Conservation (phyloP, 2,329 filamentous ascomycete genomes). For the Xylariaceae sp. region DNA sequence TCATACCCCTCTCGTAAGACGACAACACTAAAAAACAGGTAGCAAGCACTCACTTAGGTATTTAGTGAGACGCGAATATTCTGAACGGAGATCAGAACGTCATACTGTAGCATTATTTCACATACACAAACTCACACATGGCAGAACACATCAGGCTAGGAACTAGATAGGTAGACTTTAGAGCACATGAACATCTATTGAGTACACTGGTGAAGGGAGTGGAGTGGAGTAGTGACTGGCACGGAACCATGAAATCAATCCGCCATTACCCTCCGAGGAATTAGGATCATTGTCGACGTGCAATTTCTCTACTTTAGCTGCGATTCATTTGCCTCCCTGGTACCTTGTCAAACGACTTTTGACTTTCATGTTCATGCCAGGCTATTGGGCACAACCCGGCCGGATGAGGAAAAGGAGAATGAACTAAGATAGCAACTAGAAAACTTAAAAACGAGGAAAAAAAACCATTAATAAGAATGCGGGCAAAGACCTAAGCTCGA, state of each 20-base stretch:
- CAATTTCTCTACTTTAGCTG: conserved; percentile 37
- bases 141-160: too few relatives aligned
- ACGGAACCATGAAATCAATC: conserved; percentile 23
- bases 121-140: too few relatives aligned
- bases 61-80: too few relatives aligned
- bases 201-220: conserved; percentile 1
- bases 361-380: conserved; percentile 10
- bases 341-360: conserved; percentile 6
- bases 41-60: background rate
- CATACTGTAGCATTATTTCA: background rate
- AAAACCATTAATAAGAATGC: background rate
- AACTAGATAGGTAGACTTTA: background rate
- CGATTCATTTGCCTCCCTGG: conserved; percentile 28
- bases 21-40: background rate
- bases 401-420: conserved; percentile 6
- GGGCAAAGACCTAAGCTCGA: background rate
- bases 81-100: background rate
- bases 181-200: background rate
- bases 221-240: conserved; percentile 11
- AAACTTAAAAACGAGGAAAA: conserved; percentile 1
- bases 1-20: background rate
- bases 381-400: background rate
- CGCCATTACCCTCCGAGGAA: conserved; percentile 31
- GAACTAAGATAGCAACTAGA: conserved; percentile 5
- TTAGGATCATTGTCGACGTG: conserved; percentile 39